Evolutionary conservation across 2,329 filamentous ascomycete genomes (phyloP).

Genomic region (Phyllosticta capitalensis): DNA sequence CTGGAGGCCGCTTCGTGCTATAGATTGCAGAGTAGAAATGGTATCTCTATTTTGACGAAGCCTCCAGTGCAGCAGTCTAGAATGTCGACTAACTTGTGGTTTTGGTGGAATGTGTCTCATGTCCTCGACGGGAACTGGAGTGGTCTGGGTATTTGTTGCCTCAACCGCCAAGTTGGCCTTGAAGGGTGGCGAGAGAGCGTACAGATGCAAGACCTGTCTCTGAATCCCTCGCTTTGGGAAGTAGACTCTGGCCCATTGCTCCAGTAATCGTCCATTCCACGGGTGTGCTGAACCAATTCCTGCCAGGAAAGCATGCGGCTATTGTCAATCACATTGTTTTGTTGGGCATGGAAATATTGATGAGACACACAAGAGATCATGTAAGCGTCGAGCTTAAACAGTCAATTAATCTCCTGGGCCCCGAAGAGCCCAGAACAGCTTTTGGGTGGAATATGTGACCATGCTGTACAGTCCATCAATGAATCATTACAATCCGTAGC

Average conservation of each 20-base stretch:
- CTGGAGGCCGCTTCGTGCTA: too few relatives aligned
- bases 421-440: background rate
- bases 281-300: background rate
- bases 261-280: background rate
- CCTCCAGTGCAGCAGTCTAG: too few relatives aligned
- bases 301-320: background rate
- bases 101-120: too few relatives aligned
- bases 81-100: too few relatives aligned
- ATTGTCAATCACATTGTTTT: background rate
- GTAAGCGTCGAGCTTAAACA: background rate
- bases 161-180: background rate
- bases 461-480: background rate
- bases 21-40: too few relatives aligned
- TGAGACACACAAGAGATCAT: background rate
- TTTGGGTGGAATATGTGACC: background rate
- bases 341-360: background rate
- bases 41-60: too few relatives aligned
- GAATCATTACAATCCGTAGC: background rate
- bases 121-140: too few relatives aligned
- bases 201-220: background rate
- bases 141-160: too few relatives aligned
- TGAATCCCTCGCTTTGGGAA: background rate
- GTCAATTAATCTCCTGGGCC: background rate
- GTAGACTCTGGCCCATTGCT: too few relatives aligned
- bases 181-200: background rate